A percentile compares a stretch with the other conserved stretches of the same genome.
Evolutionary conservation across 352 stramenopile species (phyloP).

Genomic region (Globisporangium perplexum): DNA sequence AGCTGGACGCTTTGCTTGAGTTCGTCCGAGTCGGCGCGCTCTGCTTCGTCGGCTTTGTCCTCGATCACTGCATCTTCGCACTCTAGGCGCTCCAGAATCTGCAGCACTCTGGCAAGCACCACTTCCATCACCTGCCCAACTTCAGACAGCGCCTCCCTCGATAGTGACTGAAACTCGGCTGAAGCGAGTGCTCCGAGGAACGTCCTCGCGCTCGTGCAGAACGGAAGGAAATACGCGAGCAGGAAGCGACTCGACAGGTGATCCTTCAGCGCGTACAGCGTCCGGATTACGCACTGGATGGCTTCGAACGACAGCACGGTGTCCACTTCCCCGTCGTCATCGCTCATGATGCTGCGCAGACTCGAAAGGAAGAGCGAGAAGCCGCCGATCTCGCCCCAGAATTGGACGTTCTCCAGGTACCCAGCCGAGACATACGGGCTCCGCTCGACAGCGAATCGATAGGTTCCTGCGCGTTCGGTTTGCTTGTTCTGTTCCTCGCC

Average conservation of each 20-base stretch:
- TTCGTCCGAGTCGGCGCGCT: background rate
- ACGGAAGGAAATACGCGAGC: constrained; percentile 22
- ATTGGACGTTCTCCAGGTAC: constrained; percentile 45
- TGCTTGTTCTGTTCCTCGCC: constrained; percentile 2
- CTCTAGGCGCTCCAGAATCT: constrained; percentile 10
- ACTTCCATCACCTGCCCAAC: constrained; percentile 56
- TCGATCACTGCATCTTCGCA: constrained; percentile 1
- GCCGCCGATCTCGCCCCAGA: constrained; percentile 43
- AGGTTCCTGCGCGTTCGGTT: background rate
- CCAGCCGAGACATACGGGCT: constrained; percentile 27
- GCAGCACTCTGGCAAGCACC: constrained; percentile 28
- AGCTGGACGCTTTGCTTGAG: constrained; percentile 29
- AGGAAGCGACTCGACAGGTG: constrained; percentile 40
- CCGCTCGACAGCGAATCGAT: constrained; percentile 3
- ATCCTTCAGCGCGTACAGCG: constrained; percentile 60
- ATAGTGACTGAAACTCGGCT: constrained; percentile 26
- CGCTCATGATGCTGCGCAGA: constrained; percentile 14
- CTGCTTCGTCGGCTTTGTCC: background rate
- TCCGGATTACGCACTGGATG: constrained; percentile 44
- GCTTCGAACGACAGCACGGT: constrained; percentile 42
- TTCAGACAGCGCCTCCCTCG: constrained; percentile 49
- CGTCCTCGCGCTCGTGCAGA: constrained; percentile 22
- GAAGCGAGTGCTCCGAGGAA: constrained; percentile 23
- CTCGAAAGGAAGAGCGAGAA: constrained; percentile 49
- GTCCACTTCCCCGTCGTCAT: constrained; percentile 8